Conservation (phyloP, 2,329 filamentous ascomycete genomes). For the Capronia epimyces region DNA sequence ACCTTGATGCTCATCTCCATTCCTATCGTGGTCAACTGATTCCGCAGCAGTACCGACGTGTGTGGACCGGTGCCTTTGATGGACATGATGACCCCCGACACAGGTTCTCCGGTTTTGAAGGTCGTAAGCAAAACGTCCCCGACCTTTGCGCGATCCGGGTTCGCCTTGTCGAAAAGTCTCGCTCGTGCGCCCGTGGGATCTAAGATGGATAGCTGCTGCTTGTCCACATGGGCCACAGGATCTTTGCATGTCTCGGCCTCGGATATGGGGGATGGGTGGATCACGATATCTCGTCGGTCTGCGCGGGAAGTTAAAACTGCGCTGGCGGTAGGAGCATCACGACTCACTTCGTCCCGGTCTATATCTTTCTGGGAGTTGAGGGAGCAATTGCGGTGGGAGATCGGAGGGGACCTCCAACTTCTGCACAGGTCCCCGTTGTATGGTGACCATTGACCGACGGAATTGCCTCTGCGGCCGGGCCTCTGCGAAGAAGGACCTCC, state of each 20-base stretch:
- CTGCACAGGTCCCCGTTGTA: slow-evolving; percentile 42
- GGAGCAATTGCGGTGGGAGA: slow-evolving; percentile 39
- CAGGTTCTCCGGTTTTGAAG: slow-evolving; percentile 78
- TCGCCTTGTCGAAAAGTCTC: slow-evolving; percentile 68
- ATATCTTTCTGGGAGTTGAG: slow-evolving; percentile 39
- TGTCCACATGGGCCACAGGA: slow-evolving; percentile 62
- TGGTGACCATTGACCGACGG: slow-evolving; percentile 48
- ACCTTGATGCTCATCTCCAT: slow-evolving; percentile 99
- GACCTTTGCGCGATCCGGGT: slow-evolving; percentile 70
- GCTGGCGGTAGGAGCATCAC: not conserved
- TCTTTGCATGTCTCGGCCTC: slow-evolving; percentile 44
- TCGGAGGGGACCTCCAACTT: slow-evolving; percentile 39
- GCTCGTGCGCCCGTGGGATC: slow-evolving; percentile 81
- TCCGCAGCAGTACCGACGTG: slow-evolving; percentile 78
- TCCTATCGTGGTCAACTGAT: slow-evolving; percentile 76
- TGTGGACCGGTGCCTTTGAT: slow-evolving; percentile 85
- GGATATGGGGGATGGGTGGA: slow-evolving; percentile 47
- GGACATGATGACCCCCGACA: slow-evolving; percentile 79
- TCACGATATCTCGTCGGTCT: slow-evolving; percentile 48
- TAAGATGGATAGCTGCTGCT: slow-evolving; percentile 64
- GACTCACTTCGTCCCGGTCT: slow-evolving; percentile 37
- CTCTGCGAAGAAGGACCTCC: slow-evolving; percentile 60
- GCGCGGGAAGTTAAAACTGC: slow-evolving; percentile 5
- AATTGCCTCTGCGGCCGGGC: slow-evolving; percentile 47
- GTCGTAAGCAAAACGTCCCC: slow-evolving; percentile 91